Evolutionary conservation across 176 grass and related monocot genomes (phyloP).

Genomic region (sorghum (Sorghum bicolor)): DNA sequence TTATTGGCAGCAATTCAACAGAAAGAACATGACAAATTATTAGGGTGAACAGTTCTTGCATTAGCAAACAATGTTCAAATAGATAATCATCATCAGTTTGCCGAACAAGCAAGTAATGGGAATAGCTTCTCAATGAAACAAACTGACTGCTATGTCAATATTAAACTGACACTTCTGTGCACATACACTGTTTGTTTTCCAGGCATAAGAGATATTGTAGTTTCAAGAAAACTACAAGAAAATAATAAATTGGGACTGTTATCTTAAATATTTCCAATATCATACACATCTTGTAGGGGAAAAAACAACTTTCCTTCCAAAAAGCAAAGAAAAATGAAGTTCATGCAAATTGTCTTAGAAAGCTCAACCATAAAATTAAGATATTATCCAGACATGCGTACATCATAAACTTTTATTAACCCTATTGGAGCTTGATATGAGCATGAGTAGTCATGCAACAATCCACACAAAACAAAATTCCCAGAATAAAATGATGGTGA

Average conservation of each 20-base stretch:
- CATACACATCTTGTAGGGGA: background rate
- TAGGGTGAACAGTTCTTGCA: background rate
- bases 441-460: background rate
- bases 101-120: background rate
- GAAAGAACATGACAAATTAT: slow-evolving; percentile 4
- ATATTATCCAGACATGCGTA: background rate
- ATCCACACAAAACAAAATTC: slow-evolving; percentile 10
- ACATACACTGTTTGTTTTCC: slow-evolving; percentile 10
- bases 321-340: background rate
- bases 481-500: background rate
- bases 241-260: background rate
- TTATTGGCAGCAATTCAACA: slow-evolving; percentile 17
- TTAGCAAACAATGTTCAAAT: slow-evolving; percentile 1
- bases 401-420: background rate
- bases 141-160: background rate
- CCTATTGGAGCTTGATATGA: slow-evolving; percentile 7
- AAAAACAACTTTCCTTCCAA: background rate
- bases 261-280: slow-evolving; percentile 3
- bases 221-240: slow-evolving; percentile 24
- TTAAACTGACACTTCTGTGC: background rate
- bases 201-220: background rate
- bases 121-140: background rate
- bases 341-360: background rate
- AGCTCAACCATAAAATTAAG: background rate
- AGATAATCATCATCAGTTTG: slow-evolving; percentile 17